Percentiles rank a stretch among this genome's conserved stretches.
Evolutionary conservation across 2,329 filamentous ascomycete genomes (phyloP).

Genomic region (Pleoardoris graminearum): DNA sequence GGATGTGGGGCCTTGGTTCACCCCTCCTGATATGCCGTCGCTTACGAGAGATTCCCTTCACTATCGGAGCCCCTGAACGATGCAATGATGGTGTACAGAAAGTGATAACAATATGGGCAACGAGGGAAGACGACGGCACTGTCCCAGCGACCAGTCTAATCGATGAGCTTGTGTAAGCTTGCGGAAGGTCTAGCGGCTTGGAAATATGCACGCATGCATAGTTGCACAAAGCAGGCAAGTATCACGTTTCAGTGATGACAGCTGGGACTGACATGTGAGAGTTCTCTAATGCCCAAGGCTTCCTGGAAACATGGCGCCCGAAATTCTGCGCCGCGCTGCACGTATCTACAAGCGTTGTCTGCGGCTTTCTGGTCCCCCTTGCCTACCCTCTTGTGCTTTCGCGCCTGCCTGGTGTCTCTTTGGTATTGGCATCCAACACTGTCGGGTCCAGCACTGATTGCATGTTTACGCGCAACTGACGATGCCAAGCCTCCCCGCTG

Average conservation of each 20-base stretch:
- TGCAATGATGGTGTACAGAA: no score
- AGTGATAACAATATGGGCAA: not conserved
- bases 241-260: not conserved
- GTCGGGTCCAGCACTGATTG: not conserved
- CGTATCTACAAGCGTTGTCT: not conserved
- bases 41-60: no score
- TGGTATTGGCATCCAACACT: not conserved
- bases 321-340: not conserved
- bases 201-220: not conserved
- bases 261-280: constrained; percentile 4
- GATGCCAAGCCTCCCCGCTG: constrained; percentile 2
- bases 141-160: not conserved
- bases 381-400: not conserved
- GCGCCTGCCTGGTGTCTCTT: not conserved
- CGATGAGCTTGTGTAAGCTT: constrained; percentile 4
- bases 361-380: not conserved
- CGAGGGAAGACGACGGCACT: not conserved
- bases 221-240: not conserved
- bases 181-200: constrained; percentile 3
- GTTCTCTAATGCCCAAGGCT: not conserved
- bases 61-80: no score
- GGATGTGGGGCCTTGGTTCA: not conserved
- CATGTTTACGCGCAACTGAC: constrained; percentile 6
- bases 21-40: no score
- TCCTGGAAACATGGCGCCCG: not conserved